These are phyloP conservation scores for Onygenales sp. DNA, from an alignment of 2,329 filamentous ascomycete species.

Conservation along the genomic window DNA sequence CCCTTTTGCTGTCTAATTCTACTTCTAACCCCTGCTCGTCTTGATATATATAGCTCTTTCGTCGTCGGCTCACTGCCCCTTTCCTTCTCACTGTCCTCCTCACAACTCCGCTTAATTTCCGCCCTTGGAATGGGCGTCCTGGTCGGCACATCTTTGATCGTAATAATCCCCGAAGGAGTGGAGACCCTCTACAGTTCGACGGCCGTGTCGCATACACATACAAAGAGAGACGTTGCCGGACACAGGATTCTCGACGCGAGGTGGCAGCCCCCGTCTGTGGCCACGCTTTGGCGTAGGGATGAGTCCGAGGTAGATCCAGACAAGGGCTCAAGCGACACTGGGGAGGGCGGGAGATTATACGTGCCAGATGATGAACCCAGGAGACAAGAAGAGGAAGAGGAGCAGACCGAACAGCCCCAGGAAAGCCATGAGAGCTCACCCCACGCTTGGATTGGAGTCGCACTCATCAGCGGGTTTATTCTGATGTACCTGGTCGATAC, in stretches of 20 bases:
- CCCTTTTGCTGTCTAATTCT: slow-evolving; percentile 6
- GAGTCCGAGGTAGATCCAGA: background rate
- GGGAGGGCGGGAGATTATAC: background rate
- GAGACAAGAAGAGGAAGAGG: slow-evolving; percentile 15
- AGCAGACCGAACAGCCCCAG: slow-evolving; percentile 32
- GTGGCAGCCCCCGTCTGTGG: slow-evolving; percentile 3
- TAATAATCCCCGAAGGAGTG: slow-evolving; percentile 95
- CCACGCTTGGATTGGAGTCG: slow-evolving; percentile 75
- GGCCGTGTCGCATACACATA: slow-evolving; percentile 22
- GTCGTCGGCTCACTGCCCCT: slow-evolving; percentile 84
- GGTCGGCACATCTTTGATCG: slow-evolving; percentile 88
- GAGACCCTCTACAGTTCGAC: slow-evolving; percentile 68
- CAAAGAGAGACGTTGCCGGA: slow-evolving; percentile 13
- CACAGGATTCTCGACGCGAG: slow-evolving; percentile 16
- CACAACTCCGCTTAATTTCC: slow-evolving; percentile 80
- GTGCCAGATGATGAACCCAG: background rate
- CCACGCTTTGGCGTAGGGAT: background rate
- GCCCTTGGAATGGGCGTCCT: slow-evolving; percentile 89
- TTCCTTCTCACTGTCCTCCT: slow-evolving; percentile 75
- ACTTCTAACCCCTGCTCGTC: background rate
- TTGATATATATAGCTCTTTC: slow-evolving; percentile 61
- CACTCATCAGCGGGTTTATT: slow-evolving; percentile 79
- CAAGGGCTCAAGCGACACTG: background rate
- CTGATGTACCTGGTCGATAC: slow-evolving; percentile 96
- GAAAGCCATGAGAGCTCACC: slow-evolving; percentile 42